Percentiles rank a stretch among this genome's conserved stretches.
Conservation (phyloP, 2,329 filamentous ascomycete genomes). For the Phialemonium atrogriseum region DNA sequence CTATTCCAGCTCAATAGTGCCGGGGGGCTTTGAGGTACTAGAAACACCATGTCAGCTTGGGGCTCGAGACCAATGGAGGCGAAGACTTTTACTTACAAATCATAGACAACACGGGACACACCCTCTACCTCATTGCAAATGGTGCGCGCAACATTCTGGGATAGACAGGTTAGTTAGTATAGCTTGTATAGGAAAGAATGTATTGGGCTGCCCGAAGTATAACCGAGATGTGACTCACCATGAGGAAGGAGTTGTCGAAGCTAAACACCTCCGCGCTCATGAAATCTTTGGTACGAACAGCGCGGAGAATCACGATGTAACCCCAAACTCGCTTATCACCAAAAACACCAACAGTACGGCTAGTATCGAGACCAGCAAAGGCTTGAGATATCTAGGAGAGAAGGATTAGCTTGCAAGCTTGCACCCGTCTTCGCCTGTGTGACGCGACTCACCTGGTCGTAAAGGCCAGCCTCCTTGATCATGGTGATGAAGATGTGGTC, state of each 20-base stretch:
- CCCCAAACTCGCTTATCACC: constrained; percentile 59
- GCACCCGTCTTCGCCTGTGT: not conserved
- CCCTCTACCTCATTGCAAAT: constrained; percentile 73
- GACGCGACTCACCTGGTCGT: constrained; percentile 43
- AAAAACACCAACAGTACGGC: constrained; percentile 31
- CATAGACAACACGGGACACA: constrained; percentile 64
- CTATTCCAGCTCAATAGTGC: constrained; percentile 69
- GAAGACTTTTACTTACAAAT: constrained; percentile 24
- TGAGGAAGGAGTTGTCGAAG: constrained; percentile 58
- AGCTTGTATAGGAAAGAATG: too few species aligned
- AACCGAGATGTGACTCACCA: too few species aligned
- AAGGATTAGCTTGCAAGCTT: too few species aligned
- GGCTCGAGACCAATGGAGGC: not conserved
- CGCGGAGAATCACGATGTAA: constrained; percentile 28
- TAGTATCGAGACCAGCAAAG: constrained; percentile 35
- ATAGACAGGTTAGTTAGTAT: too few species aligned
- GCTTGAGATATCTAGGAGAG: constrained; percentile 40
- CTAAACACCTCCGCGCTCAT: constrained; percentile 68
- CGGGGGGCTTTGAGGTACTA: constrained; percentile 56
- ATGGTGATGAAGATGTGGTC: constrained; percentile 72
- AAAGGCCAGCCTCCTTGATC: constrained; percentile 65
- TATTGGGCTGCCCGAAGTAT: too few species aligned
- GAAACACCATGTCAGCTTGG: constrained; percentile 8
- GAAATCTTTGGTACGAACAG: constrained; percentile 49
- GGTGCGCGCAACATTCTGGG: constrained; percentile 52